A percentile compares a stretch with the other conserved stretches of the same genome.
phyloP scores from a whole-genome alignment of 129 eudicot species.

The Saussurea involucrata region DNA sequence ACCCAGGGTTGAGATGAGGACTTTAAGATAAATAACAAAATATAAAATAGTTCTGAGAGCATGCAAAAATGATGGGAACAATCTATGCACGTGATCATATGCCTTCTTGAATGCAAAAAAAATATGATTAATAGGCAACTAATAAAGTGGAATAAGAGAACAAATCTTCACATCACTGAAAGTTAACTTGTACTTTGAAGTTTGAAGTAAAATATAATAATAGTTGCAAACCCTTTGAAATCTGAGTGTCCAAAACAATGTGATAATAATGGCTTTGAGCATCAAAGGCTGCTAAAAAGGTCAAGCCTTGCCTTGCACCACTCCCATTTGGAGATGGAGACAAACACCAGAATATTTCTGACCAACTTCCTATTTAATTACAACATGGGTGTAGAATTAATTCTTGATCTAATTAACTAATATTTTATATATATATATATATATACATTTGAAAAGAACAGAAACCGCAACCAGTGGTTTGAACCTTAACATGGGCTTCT shows the following conservation, averaged over 20 bases:
- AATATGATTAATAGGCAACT: constrained; percentile 13
- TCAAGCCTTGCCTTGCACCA: constrained; percentile 13
- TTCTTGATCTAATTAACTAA: constrained; percentile 25
- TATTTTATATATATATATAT: not conserved
- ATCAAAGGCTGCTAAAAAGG: constrained; percentile 34
- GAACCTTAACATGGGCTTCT: constrained; percentile 30
- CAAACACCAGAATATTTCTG: constrained; percentile 35
- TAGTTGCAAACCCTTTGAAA: constrained; percentile 32
- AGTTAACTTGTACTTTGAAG: constrained; percentile 50
- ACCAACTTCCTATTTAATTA: not conserved
- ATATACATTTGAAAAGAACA: not conserved
- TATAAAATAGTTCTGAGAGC: not conserved
- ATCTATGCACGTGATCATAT: constrained; percentile 37
- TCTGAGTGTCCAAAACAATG: constrained; percentile 17
- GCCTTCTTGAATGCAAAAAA: constrained; percentile 12
- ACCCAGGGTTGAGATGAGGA: too few species aligned
- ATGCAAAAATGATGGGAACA: constrained; percentile 10
- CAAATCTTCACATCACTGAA: constrained; percentile 23
- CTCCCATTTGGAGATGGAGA: constrained; percentile 26
- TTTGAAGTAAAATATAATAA: constrained; percentile 29
- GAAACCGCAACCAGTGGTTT: not conserved
- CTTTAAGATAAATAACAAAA: not conserved
- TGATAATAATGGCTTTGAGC: constrained; percentile 12
- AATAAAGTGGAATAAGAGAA: constrained; percentile 3
- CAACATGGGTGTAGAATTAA: constrained; percentile 32